These are phyloP conservation scores for Saxispiralis lemnorum DNA, from an alignment of 495 filamentous ascomycete species.

Conservation along the genomic window DNA sequence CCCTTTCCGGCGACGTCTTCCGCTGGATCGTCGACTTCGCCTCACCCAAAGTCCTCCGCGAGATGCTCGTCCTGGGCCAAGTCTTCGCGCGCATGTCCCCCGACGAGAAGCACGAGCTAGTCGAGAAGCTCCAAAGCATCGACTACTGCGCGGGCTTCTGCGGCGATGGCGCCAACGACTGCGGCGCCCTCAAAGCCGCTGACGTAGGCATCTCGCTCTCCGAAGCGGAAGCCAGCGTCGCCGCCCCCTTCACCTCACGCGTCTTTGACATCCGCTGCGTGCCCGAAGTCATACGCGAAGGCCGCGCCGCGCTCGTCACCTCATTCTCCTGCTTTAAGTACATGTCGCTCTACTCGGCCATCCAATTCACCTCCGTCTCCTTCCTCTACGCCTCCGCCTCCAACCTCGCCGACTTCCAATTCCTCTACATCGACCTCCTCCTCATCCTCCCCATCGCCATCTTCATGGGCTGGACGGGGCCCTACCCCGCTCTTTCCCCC, in stretches of 20 bases:
- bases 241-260: constrained; percentile 89
- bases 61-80: constrained; percentile 82
- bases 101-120: constrained; percentile 95
- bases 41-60: constrained; percentile 46
- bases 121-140: constrained; percentile 91
- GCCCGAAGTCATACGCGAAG: constrained; percentile 82
- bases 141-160: constrained; percentile 95
- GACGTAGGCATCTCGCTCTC: constrained; percentile 98
- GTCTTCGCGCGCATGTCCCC: constrained; percentile 98
- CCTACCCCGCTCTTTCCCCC: constrained; percentile 56
- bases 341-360: constrained; percentile 97
- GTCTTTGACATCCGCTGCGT: constrained; percentile 96
- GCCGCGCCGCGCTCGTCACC: constrained; percentile 82
- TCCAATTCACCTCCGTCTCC: constrained; percentile 97
- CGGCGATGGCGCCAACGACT: constrained; percentile 96
- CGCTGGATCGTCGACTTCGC: constrained; percentile 90
- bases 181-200: constrained; percentile 89
- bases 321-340: constrained; percentile 99
- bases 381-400: constrained; percentile 91
- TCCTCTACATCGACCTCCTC: constrained; percentile 82
- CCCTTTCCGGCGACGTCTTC: constrained; percentile 85
- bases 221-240: constrained; percentile 93
- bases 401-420: constrained; percentile 96
- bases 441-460: constrained; percentile 93
- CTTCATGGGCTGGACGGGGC: constrained; percentile 94